Base-by-base conservation (phyloP, 257 asterid genomes). In the Solanum gandarillasii region DNA sequence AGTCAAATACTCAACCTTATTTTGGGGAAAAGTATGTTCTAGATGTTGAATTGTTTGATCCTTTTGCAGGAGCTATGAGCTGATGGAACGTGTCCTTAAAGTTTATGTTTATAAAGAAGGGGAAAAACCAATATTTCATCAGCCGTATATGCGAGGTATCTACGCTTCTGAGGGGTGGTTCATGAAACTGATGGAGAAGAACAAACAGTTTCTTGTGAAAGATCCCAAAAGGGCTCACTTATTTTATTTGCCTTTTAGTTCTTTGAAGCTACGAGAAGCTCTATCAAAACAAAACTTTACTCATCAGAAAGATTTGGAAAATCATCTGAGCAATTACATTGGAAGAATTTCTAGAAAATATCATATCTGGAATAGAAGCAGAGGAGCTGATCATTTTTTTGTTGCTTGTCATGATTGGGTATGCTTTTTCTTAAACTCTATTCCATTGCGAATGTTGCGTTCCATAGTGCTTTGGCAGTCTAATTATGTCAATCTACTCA, bases 351-450 rank as follows among this genome's bases (percentile, higher is more conserved):
- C 93, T 18, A 84, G 86, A 43, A 94, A 90, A 88, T 92, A 94
- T 87, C 91, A 67, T 74, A 92, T 88, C 88, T 94, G 96, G 96
- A 93, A 92, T 91, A 91, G 92, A 88, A 94, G 92, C 72, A 89
- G 86, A 35, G 96, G 94, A 73, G 91, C 92, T 25, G 94, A 92
- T 90, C 95, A 94, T 89, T 93, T 94, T 43, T 89, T 94, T 23
- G 96, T 86, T n/a, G 94, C 95, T 79, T 94, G 96, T 84, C 96
- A 94, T 90, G 96, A 94, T 62, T 94, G 95, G 96, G 97, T 94
- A 92, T 60, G 92, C 83, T 27, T 79, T 86, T 82, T 86, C 83
- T 89, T 85, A 65, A 67, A 43, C 87, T 84, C 48, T 60, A 65
- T 27, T 35, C 67, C 18, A 9, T 81, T 46, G 9, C 10, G 41